These are phyloP conservation scores for Chamaecrista fasciculata DNA, from an alignment of 306 rosid genomes.

Conservation along the genomic window DNA sequence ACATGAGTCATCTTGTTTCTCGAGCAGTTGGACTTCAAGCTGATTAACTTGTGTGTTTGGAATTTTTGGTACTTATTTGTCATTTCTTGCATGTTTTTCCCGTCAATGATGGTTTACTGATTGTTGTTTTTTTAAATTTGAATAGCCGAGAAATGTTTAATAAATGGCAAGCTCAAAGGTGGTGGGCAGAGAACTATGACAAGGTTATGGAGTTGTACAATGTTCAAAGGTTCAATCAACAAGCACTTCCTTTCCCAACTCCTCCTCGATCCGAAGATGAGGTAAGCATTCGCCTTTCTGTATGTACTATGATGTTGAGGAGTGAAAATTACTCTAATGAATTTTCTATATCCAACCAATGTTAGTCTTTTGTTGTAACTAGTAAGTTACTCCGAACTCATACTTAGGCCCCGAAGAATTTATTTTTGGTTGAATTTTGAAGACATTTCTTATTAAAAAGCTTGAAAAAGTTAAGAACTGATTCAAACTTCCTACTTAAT, in stretches of 20 bases:
- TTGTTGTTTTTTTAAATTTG: conserved; percentile 3
- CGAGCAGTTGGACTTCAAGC: background rate
- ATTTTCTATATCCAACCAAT: no score
- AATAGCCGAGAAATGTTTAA: conserved; percentile 28
- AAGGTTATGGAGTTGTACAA: conserved; percentile 23
- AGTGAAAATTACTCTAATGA: background rate
- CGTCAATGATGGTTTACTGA: conserved; percentile 15
- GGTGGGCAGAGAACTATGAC: conserved; percentile 20
- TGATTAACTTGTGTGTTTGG: background rate
- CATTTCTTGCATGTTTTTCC: background rate
- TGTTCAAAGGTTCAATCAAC: conserved; percentile 17
- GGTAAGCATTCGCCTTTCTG: conserved; percentile 45
- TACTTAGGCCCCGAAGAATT: background rate
- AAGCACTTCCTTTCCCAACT: conserved; percentile 75
- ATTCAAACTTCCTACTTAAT: background rate
- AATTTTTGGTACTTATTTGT: background rate
- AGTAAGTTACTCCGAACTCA: conserved; percentile 16
- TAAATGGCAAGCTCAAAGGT: conserved; percentile 25
- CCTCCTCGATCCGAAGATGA: conserved; percentile 89
- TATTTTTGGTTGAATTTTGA: background rate
- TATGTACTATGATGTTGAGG: conserved; percentile 18
- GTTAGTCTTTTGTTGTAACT: no score
- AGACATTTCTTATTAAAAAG: background rate
- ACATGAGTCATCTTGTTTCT: background rate
- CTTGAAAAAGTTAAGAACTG: background rate